Percentiles rank a stretch among this genome's conserved stretches.
phyloP scores from a whole-genome alignment of 768 basidiomycete genomes.

The Pleurotus sapidus region DNA sequence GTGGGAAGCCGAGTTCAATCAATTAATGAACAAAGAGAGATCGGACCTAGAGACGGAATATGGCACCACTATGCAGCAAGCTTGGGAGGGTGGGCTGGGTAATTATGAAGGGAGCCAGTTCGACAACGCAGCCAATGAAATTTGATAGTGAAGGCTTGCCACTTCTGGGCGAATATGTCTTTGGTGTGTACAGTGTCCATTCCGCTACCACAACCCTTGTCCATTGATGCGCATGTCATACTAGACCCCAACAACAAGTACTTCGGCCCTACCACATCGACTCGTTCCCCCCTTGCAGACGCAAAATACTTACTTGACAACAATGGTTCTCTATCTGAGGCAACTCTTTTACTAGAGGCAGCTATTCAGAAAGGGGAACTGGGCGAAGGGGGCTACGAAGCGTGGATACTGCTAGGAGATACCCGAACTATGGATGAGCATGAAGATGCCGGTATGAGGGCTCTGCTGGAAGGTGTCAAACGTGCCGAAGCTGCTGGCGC shows the following conservation, averaged over 20 bases:
- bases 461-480: slow-evolving; percentile 69
- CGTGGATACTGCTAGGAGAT: slow-evolving; percentile 92
- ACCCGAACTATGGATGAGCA: slow-evolving; percentile 88
- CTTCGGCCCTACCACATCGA: slow-evolving; percentile 45
- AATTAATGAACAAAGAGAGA: slow-evolving; percentile 67
- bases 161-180: slow-evolving; percentile 64
- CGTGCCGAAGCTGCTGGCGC: slow-evolving; percentile 62
- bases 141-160: slow-evolving; percentile 61
- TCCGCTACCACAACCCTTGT: neutral
- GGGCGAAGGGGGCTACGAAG: slow-evolving; percentile 80
- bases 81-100: slow-evolving; percentile 59
- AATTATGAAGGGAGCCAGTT: slow-evolving; percentile 33
- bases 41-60: slow-evolving; percentile 68
- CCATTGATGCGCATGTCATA: no score
- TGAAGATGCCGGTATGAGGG: slow-evolving; percentile 79
- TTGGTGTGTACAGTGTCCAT: slow-evolving; percentile 56
- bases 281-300: slow-evolving; percentile 55
- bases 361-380: slow-evolving; percentile 82
- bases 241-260: slow-evolving; percentile 74
- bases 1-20: slow-evolving; percentile 84
- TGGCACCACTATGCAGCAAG: slow-evolving; percentile 55
- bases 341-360: slow-evolving; percentile 83
- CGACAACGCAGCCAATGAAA: slow-evolving; percentile 21
- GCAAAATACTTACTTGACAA: slow-evolving; percentile 76
- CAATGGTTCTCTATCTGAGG: slow-evolving; percentile 87